phyloP scores from a whole-genome alignment of 108 stramenopile species.

The Pseudonitzschia multistriata region DNA sequence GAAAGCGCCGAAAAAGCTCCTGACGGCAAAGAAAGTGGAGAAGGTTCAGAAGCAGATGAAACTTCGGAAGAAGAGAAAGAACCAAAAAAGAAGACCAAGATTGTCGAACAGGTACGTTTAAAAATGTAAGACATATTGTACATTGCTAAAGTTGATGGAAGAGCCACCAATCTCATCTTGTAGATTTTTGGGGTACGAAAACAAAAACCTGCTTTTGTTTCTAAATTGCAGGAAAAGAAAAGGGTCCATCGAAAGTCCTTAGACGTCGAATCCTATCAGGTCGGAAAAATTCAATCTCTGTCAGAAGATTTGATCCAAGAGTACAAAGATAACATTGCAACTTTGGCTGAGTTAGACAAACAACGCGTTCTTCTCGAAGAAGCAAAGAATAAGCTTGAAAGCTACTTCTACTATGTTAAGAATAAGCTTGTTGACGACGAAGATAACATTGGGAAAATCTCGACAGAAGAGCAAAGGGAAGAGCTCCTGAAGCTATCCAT shows the following conservation, averaged over 20 bases:
- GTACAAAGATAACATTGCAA: conserved; percentile 77
- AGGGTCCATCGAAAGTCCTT: conserved; percentile 59
- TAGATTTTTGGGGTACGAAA: conserved; percentile 55
- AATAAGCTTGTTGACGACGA: conserved; percentile 83
- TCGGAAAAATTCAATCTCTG: conserved; percentile 63
- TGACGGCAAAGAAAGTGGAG: conserved; percentile 24
- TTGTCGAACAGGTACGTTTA: conserved; percentile 36
- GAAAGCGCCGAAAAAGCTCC: conserved; percentile 8
- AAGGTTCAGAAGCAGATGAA: conserved; percentile 21
- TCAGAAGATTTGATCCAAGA: conserved; percentile 67
- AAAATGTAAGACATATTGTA: not conserved
- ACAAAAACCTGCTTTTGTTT: conserved; percentile 48
- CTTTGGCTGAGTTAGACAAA: conserved; percentile 79
- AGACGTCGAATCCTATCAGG: conserved; percentile 55
- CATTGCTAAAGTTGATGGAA: not conserved
- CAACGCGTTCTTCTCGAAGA: conserved; percentile 85
- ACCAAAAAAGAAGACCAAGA: conserved; percentile 66
- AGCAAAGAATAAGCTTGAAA: conserved; percentile 93
- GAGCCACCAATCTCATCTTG: conserved; percentile 32
- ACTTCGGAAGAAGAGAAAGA: conserved; percentile 36
- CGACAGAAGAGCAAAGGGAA: conserved; percentile 93
- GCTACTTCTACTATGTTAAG: conserved; percentile 88
- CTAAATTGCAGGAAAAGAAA: conserved; percentile 72
- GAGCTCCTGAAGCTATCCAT: conserved; percentile 67
- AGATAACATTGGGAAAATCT: conserved; percentile 75